Conservation (phyloP, 345 rosid species). For the Sisymbrium altissimum region DNA sequence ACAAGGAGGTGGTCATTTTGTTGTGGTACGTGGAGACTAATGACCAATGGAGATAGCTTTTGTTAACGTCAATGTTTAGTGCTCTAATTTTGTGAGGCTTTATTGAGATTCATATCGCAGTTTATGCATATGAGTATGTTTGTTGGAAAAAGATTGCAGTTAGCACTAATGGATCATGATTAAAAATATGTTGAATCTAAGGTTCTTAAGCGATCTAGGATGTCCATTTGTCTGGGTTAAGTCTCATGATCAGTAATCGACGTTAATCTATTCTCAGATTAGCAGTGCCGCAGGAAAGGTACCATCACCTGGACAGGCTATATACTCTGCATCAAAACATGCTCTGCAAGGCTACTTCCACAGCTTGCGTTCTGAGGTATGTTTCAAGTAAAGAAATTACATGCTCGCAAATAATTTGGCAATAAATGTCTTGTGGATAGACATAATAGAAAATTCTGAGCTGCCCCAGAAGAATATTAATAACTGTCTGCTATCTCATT, state of each 20-base stretch:
- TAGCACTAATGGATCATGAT: neutral
- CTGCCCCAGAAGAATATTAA: neutral
- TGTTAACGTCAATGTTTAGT: neutral
- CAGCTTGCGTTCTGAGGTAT: slow-evolving; percentile 92
- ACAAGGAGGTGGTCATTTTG: slow-evolving; percentile 86
- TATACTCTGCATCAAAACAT: slow-evolving; percentile 86
- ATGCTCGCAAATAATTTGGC: neutral
- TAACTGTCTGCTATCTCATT: neutral
- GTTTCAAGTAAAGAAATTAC: neutral
- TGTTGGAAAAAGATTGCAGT: neutral
- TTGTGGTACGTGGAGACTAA: slow-evolving; percentile 69
- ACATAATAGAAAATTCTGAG: neutral
- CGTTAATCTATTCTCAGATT: slow-evolving; percentile 46
- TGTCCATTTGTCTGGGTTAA: neutral
- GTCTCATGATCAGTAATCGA: slow-evolving; percentile 4
- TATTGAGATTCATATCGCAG: neutral
- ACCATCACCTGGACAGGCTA: slow-evolving; percentile 94
- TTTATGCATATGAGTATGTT: neutral
- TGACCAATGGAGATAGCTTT: slow-evolving; percentile 6
- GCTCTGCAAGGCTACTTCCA: slow-evolving; percentile 94
- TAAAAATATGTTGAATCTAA: neutral
- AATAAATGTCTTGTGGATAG: neutral
- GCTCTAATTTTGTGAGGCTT: neutral
- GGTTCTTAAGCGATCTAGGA: neutral
- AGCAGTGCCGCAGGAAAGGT: slow-evolving; percentile 98